phyloP scores from a whole-genome alignment of 208 protist genomes.

The Tritrichomonas foetus region DNA sequence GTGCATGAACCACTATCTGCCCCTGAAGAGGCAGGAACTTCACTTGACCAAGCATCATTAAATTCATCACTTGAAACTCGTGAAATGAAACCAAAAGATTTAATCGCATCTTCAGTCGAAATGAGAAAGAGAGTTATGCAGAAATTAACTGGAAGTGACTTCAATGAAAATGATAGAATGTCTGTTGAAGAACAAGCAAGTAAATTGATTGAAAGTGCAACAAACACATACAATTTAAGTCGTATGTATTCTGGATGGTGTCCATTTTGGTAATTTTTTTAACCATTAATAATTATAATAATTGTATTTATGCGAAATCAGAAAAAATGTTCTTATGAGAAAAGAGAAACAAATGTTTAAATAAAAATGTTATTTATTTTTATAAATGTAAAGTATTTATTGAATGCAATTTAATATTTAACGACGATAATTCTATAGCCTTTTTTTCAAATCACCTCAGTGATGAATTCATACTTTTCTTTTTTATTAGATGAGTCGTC shows the following conservation, averaged over 20 bases:
- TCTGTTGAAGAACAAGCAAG: slow-evolving; percentile 19
- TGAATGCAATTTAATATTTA: no score
- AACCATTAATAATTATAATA: no score
- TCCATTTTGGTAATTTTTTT: slow-evolving; percentile 33
- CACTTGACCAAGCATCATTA: no score
- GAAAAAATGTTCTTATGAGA: no score
- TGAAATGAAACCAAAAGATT: not conserved
- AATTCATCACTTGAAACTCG: not conserved
- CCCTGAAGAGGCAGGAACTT: not conserved
- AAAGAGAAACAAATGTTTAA: no score
- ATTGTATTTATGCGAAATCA: no score
- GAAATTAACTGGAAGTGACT: not conserved
- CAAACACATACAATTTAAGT: not conserved
- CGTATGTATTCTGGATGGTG: slow-evolving; percentile 34
- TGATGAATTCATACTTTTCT: no score
- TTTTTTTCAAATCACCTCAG: no score
- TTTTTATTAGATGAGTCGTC: no score
- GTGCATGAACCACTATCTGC: not conserved
- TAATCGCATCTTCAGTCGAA: not conserved
- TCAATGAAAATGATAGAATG: not conserved
- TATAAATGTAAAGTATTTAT: no score
- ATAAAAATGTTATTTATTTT: no score
- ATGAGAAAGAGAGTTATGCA: slow-evolving; percentile 25
- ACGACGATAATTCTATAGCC: no score
- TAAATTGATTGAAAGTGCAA: not conserved